These are phyloP conservation scores for Rasamsonia emersonii DNA, from an alignment of 2,329 filamentous ascomycete genomes.

Conservation along the genomic window DNA sequence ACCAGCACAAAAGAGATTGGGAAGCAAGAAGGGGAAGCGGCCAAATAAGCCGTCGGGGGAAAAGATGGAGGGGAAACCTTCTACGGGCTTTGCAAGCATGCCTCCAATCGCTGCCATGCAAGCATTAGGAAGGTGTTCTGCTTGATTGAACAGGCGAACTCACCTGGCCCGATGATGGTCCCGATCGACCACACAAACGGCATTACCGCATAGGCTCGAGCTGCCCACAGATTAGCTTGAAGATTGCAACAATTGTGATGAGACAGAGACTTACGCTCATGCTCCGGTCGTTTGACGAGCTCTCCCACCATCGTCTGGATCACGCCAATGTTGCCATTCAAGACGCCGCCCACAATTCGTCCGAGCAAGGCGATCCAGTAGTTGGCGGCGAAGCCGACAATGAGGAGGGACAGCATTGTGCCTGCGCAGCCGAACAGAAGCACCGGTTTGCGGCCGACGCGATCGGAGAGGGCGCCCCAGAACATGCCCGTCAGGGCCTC, in stretches of 20 bases:
- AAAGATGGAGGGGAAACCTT: constrained; percentile 64
- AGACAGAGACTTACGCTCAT: constrained; percentile 59
- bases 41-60: constrained; percentile 61
- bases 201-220: constrained; percentile 82
- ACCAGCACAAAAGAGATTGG: constrained; percentile 73
- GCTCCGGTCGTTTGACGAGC: constrained; percentile 70
- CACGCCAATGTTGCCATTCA: constrained; percentile 88
- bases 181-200: constrained; percentile 90
- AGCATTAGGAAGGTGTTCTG: constrained; percentile 9
- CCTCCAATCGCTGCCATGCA: constrained; percentile 63
- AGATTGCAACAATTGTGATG: neutral
- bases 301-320: constrained; percentile 92
- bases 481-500: constrained; percentile 80
- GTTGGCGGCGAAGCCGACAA: constrained; percentile 74
- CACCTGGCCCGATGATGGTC: constrained; percentile 69
- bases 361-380: constrained; percentile 76
- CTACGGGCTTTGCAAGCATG: constrained; percentile 68
- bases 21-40: constrained; percentile 75
- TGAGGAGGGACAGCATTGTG: constrained; percentile 71
- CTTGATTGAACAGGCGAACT: constrained; percentile 4
- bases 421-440: constrained; percentile 72
- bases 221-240: constrained; percentile 32
- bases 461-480: constrained; percentile 78
- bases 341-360: constrained; percentile 65
- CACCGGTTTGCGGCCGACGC: constrained; percentile 75